Evolutionary conservation across 2,329 filamentous ascomycete species (phyloP).

Genomic region (Ceratocystis huliohia): DNA sequence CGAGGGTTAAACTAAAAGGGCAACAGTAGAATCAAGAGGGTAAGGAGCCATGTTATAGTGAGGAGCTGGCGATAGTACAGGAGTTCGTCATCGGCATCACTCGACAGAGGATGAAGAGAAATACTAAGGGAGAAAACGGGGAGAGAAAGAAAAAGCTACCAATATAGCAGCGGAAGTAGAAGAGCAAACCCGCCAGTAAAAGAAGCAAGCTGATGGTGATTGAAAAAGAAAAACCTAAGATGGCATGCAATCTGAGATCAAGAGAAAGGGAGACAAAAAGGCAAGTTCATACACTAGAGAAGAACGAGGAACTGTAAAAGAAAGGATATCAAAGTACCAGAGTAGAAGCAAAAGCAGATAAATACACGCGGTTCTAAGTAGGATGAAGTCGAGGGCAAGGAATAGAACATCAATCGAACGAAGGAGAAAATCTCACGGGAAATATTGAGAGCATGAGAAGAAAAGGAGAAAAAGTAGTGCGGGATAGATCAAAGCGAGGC

Average conservation of each 20-base stretch:
- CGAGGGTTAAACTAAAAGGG: neutral
- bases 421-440: slow-evolving; percentile 1
- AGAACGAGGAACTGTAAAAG: neutral
- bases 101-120: neutral
- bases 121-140: slow-evolving; percentile 22
- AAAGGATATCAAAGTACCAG: neutral
- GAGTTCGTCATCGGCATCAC: neutral
- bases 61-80: neutral
- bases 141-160: slow-evolving; percentile 8
- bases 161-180: no score
- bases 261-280: slow-evolving; percentile 22
- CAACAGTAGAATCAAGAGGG: neutral
- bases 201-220: no score
- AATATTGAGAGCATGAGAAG: neutral
- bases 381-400: neutral
- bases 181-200: no score
- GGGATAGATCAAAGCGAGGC: no score
- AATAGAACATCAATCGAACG: neutral
- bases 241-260: no score
- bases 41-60: neutral
- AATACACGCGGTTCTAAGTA: neutral
- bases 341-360: neutral
- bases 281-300: neutral
- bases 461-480: neutral
- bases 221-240: no score